Evolutionary conservation across 768 basidiomycete species (phyloP), one percentile per base, ranked within the genome.

Genomic region (Lactifluus piperatus): DNA sequence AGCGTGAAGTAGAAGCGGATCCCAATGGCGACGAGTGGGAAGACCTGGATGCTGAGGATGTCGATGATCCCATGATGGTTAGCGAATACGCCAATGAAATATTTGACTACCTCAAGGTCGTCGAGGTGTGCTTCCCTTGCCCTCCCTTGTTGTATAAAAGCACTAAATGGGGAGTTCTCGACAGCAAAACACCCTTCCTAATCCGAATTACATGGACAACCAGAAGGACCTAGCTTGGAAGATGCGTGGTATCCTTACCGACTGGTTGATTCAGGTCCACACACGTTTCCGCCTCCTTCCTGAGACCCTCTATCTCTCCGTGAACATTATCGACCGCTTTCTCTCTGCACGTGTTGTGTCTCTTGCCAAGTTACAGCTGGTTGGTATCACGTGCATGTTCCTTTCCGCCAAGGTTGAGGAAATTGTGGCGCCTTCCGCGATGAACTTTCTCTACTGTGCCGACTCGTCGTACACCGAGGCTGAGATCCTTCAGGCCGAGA

Each of bases 71-170:
- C 14, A 77, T 91, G 60, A 97, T 97, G 94, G 94, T 97, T 64
- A 88, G 86, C 74, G 92, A 97, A 72, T 99, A 99, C 68, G 94
- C 97, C 51, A 77, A 77, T 26, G 97, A 98, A 58, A 94, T 98
- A 62, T 94, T 94, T 75, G 76, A 87, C 57, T 98, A 99, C 74
- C 80, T 97, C 74, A 89, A 86, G 69, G 74, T 81, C 61, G 77
- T 85, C 59, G 93, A 97, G 82, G 94, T 94, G 68, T 48, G 77
- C 50, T 41, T 43, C 22, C n/a, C 51, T 29, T 13, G 29, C 9
- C 50, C 14, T 18, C 18, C 36, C 16, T 29, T 71, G 32, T 43
- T 5, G 66, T 61, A 65, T 37, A 60, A 27, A 20, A 60, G 34
- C 41, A 48, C 45, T 49, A 3, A 51, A 51, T 20, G 32, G 10